Percentiles rank a stretch among this genome's conserved stretches.
These are phyloP conservation scores for Boletus rufocinnamomeus DNA, from an alignment of 768 basidiomycete species.

Conservation along the genomic window DNA sequence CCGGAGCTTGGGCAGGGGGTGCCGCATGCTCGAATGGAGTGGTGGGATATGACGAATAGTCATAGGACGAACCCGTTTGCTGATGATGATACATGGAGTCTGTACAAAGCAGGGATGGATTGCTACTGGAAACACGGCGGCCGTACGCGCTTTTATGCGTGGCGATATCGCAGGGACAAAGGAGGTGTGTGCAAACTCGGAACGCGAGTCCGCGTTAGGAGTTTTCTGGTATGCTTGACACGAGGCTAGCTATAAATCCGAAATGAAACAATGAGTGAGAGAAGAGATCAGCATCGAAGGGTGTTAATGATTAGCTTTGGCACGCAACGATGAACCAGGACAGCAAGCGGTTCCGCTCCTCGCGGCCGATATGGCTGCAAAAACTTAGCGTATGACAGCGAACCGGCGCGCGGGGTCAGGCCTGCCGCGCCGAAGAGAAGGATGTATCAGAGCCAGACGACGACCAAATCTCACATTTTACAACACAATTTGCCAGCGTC, in stretches of 20 bases:
- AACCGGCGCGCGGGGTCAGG: slow-evolving; percentile 8
- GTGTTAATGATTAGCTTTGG: slow-evolving; percentile 37
- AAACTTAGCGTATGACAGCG: slow-evolving; percentile 7
- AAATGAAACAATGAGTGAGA: slow-evolving; percentile 37
- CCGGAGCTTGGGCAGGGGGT: slow-evolving; percentile 33
- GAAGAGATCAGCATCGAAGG: slow-evolving; percentile 37
- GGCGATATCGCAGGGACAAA: slow-evolving; percentile 31
- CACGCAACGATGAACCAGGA: slow-evolving; percentile 31
- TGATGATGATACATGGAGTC: slow-evolving; percentile 58
- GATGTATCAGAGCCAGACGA: slow-evolving; percentile 7
- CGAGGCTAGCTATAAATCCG: slow-evolving; percentile 40
- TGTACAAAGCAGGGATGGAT: slow-evolving; percentile 49
- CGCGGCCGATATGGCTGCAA: slow-evolving; percentile 26
- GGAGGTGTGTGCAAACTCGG: slow-evolving; percentile 32
- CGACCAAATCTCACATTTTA: slow-evolving; percentile 27
- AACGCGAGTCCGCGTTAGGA: slow-evolving; percentile 34
- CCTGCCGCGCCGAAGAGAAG: slow-evolving; percentile 3
- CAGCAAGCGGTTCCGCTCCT: slow-evolving; percentile 30
- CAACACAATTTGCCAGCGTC: slow-evolving; percentile 3
- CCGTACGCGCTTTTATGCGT: slow-evolving; percentile 33
- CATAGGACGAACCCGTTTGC: slow-evolving; percentile 49
- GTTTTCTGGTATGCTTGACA: slow-evolving; percentile 29
- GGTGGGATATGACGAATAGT: slow-evolving; percentile 47
- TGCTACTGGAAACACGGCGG: slow-evolving; percentile 21
- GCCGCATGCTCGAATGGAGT: slow-evolving; percentile 29